phyloP scores from a whole-genome alignment of 768 basidiomycete species.

The Dacryopinax spathularia region DNA sequence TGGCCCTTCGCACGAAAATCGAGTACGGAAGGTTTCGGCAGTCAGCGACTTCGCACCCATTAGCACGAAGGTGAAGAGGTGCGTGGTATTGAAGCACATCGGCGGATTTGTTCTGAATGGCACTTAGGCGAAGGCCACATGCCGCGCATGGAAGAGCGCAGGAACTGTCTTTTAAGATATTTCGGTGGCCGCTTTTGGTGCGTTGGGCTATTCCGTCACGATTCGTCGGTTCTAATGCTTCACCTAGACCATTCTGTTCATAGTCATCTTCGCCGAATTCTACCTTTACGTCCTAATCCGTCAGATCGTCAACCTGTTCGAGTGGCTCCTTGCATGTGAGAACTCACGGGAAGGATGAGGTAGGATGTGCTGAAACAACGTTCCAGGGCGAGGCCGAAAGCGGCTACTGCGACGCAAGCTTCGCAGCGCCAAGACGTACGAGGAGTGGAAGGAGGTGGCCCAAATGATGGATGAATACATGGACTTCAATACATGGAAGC shows the following conservation, averaged over 20 bases:
- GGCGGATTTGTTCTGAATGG: background rate
- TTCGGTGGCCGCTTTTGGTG: constrained; percentile 81
- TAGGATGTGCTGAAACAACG: background rate
- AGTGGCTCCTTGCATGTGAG: constrained; percentile 80
- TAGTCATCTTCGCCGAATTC: constrained; percentile 75
- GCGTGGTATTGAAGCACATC: constrained; percentile 8
- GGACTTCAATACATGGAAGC: constrained; percentile 83
- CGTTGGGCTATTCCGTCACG: constrained; percentile 15
- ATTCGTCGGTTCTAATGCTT: background rate
- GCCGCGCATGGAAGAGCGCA: constrained; percentile 23
- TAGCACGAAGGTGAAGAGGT: constrained; percentile 71
- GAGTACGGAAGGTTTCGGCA: constrained; percentile 68
- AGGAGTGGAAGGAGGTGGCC: constrained; percentile 85
- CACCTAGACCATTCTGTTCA: constrained; percentile 61
- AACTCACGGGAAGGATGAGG: constrained; percentile 6
- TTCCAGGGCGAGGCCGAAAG: constrained; percentile 69
- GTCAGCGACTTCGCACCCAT: constrained; percentile 83
- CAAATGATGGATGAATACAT: constrained; percentile 64
- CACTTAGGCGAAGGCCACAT: constrained; percentile 28
- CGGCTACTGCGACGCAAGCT: constrained; percentile 62
- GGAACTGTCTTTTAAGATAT: constrained; percentile 61
- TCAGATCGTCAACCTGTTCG: constrained; percentile 87
- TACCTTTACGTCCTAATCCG: constrained; percentile 28
- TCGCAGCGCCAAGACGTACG: constrained; percentile 58
- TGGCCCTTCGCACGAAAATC: constrained; percentile 22